phyloP scores from a whole-genome alignment of 2,329 filamentous ascomycete genomes.

The Arthrobotrys sinensis region DNA sequence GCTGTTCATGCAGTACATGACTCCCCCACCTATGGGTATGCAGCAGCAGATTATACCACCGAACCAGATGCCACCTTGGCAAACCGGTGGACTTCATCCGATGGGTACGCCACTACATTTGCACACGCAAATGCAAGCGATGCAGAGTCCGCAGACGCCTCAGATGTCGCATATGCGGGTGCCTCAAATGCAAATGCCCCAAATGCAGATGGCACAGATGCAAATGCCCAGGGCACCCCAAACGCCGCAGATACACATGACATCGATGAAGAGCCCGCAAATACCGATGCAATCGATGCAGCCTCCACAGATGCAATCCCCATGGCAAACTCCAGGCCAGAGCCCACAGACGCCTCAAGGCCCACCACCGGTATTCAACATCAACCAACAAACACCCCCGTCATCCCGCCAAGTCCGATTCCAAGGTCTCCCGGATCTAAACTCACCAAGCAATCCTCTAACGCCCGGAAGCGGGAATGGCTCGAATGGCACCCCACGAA shows the following conservation, averaged over 20 bases:
- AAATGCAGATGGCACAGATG: not conserved
- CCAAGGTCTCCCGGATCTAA: not conserved
- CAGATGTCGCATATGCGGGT: constrained; percentile 2
- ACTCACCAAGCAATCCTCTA: not conserved
- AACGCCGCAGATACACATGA: not conserved
- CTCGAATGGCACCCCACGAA: not conserved
- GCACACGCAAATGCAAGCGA: not conserved
- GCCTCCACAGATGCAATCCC: not conserved
- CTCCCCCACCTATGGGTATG: not conserved
- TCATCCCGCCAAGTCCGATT: constrained; percentile 5
- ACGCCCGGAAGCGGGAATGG: not conserved
- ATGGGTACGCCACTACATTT: not conserved
- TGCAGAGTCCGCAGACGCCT: not conserved
- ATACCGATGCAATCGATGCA: not conserved
- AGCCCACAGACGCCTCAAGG: not conserved
- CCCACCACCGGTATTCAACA: not conserved
- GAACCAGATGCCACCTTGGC: not conserved
- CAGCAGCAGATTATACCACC: not conserved
- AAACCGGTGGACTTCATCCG: not conserved
- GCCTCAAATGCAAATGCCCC: not conserved
- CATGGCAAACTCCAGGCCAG: no score
- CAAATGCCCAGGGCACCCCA: not conserved
- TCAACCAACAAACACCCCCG: not conserved
- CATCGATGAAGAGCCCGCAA: not conserved
- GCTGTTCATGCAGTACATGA: constrained; percentile 10